A percentile compares a stretch with the other conserved stretches of the same genome.
Evolutionary conservation across 331 rosid genomes (phyloP).

Genomic region (Dryas integrifolia): DNA sequence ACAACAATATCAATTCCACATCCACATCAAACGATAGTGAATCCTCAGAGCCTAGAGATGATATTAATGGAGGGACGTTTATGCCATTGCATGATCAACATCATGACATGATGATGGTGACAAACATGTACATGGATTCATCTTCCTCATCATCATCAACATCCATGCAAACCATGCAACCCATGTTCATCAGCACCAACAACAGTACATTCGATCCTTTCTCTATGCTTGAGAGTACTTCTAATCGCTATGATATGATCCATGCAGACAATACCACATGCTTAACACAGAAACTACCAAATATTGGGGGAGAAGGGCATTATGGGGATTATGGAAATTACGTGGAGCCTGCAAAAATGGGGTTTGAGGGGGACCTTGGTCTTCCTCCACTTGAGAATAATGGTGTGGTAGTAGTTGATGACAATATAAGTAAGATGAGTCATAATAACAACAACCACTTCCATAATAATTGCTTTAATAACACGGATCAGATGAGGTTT

Average conservation of each 20-base stretch:
- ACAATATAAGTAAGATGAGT: slow-evolving; percentile 17
- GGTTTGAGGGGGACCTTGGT: slow-evolving; percentile 40
- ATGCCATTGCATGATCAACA: slow-evolving; percentile 37
- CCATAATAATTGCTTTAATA: slow-evolving; percentile 58
- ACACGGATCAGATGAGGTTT: slow-evolving; percentile 35
- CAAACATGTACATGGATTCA: slow-evolving; percentile 60
- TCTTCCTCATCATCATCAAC: slow-evolving; percentile 56
- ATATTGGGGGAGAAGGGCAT: slow-evolving; percentile 27
- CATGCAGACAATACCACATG: slow-evolving; percentile 37
- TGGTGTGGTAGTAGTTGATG: slow-evolving; percentile 22
- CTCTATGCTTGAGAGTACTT: slow-evolving; percentile 29
- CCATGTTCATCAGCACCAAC: slow-evolving; percentile 19
- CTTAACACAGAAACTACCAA: slow-evolving; percentile 36
- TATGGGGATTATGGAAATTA: slow-evolving; percentile 43
- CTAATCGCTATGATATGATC: slow-evolving; percentile 35
- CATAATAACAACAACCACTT: slow-evolving; percentile 45
- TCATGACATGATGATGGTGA: slow-evolving; percentile 41
- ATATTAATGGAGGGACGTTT: slow-evolving; percentile 11
- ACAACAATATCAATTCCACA: slow-evolving; percentile 28
- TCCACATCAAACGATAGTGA: slow-evolving; percentile 57
- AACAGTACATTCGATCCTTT: slow-evolving; percentile 46
- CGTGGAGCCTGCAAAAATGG: slow-evolving; percentile 40
- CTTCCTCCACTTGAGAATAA: slow-evolving; percentile 57
- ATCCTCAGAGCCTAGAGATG: slow-evolving; percentile 38
- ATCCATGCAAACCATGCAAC: slow-evolving; percentile 46